Conservation (phyloP, 805 yeast genomes). For the Jamesozyma piceae region DNA sequence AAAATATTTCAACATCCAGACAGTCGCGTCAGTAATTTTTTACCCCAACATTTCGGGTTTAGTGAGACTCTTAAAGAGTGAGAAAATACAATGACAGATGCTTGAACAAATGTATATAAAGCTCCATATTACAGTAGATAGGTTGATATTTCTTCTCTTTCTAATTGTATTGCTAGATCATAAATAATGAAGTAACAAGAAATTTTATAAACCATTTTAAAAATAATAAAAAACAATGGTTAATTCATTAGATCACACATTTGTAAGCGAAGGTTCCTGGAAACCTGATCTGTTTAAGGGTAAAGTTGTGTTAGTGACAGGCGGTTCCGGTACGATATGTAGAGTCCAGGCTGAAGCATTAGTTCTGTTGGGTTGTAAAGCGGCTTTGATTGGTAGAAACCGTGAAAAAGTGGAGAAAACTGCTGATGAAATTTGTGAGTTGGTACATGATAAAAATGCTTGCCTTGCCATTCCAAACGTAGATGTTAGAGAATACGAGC, state of each 20-base stretch:
- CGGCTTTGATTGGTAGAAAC: slow-evolving; percentile 77
- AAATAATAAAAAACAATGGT: slow-evolving; percentile 12
- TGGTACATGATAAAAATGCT: slow-evolving; percentile 40
- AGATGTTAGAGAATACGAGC: slow-evolving; percentile 67
- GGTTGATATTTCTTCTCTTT: too few species aligned
- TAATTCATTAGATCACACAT: slow-evolving; percentile 23
- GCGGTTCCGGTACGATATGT: slow-evolving; percentile 96
- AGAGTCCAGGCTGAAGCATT: slow-evolving; percentile 81
- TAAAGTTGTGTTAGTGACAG: slow-evolving; percentile 85
- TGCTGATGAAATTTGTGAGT: slow-evolving; percentile 51
- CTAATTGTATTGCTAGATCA: too few species aligned
- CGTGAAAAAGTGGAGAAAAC: slow-evolving; percentile 53
- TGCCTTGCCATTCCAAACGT: slow-evolving; percentile 54
- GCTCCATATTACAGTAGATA: too few species aligned
- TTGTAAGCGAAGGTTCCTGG: slow-evolving; percentile 28
- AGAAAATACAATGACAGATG: too few species aligned
- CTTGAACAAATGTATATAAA: too few species aligned
- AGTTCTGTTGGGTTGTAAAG: slow-evolving; percentile 76
- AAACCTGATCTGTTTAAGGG: slow-evolving; percentile 66
- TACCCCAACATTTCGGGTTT: slow-evolving; percentile 1
- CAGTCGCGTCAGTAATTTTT: not conserved
- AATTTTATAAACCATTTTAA: too few species aligned
- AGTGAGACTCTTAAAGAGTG: too few species aligned
- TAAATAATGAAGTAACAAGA: too few species aligned
- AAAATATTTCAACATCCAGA: not conserved